Conservation (phyloP, 352 stramenopile species). For the Elongisporangium prolatum region DNA sequence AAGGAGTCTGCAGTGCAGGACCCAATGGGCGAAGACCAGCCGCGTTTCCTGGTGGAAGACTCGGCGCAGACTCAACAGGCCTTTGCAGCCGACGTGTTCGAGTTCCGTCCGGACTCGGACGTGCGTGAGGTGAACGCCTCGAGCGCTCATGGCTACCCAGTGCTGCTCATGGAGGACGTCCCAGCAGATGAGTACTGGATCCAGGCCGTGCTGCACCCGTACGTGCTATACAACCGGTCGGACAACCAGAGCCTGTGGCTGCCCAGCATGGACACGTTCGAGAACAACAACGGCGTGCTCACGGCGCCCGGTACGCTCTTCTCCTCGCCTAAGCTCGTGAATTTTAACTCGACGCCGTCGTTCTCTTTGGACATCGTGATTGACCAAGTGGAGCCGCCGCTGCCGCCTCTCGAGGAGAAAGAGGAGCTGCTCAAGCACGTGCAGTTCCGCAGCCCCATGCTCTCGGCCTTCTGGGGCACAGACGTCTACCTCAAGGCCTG, state of each 20-base stretch:
- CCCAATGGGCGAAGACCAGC: slow-evolving; percentile 42
- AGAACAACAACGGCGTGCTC: slow-evolving; percentile 47
- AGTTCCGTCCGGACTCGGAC: slow-evolving; percentile 29
- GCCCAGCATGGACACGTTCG: slow-evolving; percentile 50
- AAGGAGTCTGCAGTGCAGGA: slow-evolving; percentile 39
- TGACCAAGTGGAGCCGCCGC: slow-evolving; percentile 34
- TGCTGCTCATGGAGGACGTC: slow-evolving; percentile 35
- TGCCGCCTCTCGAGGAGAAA: slow-evolving; percentile 28
- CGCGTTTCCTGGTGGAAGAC: slow-evolving; percentile 45
- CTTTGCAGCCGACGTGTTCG: slow-evolving; percentile 59
- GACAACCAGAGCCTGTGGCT: slow-evolving; percentile 41
- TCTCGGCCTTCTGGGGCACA: slow-evolving; percentile 67
- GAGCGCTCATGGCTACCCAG: slow-evolving; percentile 37
- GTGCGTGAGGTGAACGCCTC: slow-evolving; percentile 39
- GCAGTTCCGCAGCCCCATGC: slow-evolving; percentile 45
- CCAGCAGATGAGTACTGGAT: slow-evolving; percentile 57
- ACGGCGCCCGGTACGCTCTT: slow-evolving; percentile 57
- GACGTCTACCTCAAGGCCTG: slow-evolving; percentile 69
- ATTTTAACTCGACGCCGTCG: slow-evolving; percentile 17
- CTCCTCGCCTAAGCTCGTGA: slow-evolving; percentile 41
- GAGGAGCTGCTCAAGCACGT: slow-evolving; percentile 67
- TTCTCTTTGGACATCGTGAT: slow-evolving; percentile 42
- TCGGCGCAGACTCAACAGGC: slow-evolving; percentile 46
- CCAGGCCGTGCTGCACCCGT: slow-evolving; percentile 54
- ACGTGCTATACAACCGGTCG: slow-evolving; percentile 60